These are phyloP conservation scores for Fusarium sp. DNA, from an alignment of 2,329 filamentous ascomycete species.

Conservation along the genomic window DNA sequence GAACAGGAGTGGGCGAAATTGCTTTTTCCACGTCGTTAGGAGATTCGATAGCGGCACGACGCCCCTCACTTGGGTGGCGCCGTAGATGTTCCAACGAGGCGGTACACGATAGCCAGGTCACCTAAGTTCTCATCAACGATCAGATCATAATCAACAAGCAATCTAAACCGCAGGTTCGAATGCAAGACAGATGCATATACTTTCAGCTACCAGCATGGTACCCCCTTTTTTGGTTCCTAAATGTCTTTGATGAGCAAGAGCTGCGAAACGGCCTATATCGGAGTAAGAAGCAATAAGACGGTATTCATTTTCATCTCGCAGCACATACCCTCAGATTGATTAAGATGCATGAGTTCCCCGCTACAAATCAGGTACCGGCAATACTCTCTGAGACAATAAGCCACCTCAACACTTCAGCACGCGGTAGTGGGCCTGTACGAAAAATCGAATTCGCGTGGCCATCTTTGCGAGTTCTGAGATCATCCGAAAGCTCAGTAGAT, in stretches of 20 bases:
- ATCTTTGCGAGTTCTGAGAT: constrained; percentile 13
- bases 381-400: constrained; percentile 23
- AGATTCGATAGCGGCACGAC: constrained; percentile 3
- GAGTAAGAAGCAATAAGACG: background rate
- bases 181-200: background rate
- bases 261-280: background rate
- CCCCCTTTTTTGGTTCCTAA: background rate
- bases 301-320: background rate
- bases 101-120: background rate
- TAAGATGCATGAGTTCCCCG: background rate
- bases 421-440: constrained; percentile 7
- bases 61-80: constrained; percentile 3
- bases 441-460: constrained; percentile 3
- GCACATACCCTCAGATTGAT: background rate
- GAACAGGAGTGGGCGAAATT: background rate
- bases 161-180: constrained; percentile 2
- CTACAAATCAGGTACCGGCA: background rate
- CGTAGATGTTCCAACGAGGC: background rate
- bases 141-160: constrained; percentile 20
- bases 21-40: constrained; percentile 18
- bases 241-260: background rate
- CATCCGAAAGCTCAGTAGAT: background rate
- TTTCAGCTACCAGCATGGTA: constrained; percentile 3
- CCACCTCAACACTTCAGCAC: constrained; percentile 14
- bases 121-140: constrained; percentile 12